Evolutionary conservation across 768 basidiomycete species (phyloP).

Genomic region (Auriculariales sp.): DNA sequence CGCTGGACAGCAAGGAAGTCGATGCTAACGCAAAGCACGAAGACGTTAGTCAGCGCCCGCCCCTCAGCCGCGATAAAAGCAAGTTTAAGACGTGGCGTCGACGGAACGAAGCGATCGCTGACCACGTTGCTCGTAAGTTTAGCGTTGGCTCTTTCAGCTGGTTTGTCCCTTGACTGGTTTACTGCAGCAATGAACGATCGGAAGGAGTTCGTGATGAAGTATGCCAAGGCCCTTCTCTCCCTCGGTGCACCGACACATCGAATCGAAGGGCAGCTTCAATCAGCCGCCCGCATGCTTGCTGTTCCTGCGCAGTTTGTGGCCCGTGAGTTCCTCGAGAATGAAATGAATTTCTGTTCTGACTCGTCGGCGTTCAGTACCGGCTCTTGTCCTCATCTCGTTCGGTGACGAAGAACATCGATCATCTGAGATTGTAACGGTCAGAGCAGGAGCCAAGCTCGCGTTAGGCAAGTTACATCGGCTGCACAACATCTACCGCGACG

Average conservation of each 20-base stretch:
- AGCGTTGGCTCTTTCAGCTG: background rate
- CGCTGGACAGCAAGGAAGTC: conserved; percentile 38
- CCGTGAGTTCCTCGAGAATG: conserved; percentile 16
- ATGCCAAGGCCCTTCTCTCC: conserved; percentile 78
- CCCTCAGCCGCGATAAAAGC: conserved; percentile 51
- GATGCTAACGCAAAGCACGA: conserved; percentile 37
- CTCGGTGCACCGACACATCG: conserved; percentile 90
- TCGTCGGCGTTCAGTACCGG: conserved; percentile 16
- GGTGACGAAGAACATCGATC: conserved; percentile 29
- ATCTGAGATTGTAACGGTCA: conserved; percentile 56
- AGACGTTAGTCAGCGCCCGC: conserved; percentile 47
- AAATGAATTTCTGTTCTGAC: conserved; percentile 1
- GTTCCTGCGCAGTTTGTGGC: conserved; percentile 87
- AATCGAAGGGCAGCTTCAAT: conserved; percentile 81
- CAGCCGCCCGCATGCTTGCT: conserved; percentile 79
- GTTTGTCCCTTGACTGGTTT: conserved; percentile 1
- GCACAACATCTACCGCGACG: conserved; percentile 70
- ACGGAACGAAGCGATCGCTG: conserved; percentile 53
- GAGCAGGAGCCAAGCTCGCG: conserved; percentile 59
- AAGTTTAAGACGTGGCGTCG: conserved; percentile 49
- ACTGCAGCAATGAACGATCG: conserved; percentile 57
- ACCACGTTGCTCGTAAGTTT: conserved; percentile 54
- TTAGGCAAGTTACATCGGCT: conserved; percentile 77
- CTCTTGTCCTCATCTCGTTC: conserved; percentile 21
- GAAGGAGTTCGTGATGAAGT: conserved; percentile 73